Percentiles rank a stretch among this genome's conserved stretches.
Evolutionary conservation across 352 stramenopile species (phyloP).

Genomic region (Globisporangium abappressorium): DNA sequence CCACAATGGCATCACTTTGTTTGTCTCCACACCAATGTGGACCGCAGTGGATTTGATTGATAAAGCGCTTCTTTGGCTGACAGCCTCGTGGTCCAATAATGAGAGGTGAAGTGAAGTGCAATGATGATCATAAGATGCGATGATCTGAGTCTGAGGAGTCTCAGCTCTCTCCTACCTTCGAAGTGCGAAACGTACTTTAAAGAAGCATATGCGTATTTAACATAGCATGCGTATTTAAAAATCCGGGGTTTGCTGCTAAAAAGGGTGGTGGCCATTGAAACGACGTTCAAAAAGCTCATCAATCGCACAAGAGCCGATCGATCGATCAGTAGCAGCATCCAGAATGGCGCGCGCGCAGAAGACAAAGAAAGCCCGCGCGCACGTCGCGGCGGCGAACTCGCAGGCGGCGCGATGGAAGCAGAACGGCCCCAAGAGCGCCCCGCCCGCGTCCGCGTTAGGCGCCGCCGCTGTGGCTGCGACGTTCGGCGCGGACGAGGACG

Average conservation of each 20-base stretch:
- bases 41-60: too few species aligned
- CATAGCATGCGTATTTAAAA: too few species aligned
- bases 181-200: neutral
- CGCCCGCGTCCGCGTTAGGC: conserved; percentile 24
- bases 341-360: conserved; percentile 46
- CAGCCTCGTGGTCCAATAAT: too few species aligned
- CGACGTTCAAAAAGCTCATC: conserved; percentile 6
- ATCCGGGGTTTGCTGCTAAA: neutral
- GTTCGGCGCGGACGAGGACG: conserved; percentile 44
- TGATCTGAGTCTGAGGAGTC: too few species aligned
- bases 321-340: conserved; percentile 13
- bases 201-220: neutral
- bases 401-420: conserved; percentile 19
- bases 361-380: conserved; percentile 51
- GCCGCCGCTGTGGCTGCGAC: conserved; percentile 62
- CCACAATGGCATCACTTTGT: too few species aligned
- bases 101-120: too few species aligned
- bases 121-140: too few species aligned
- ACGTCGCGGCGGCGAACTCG: conserved; percentile 49
- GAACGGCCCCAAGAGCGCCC: conserved; percentile 6
- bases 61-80: too few species aligned
- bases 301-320: neutral
- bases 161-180: too few species aligned
- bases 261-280: conserved; percentile 16
- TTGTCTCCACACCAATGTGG: too few species aligned